A percentile compares a stretch with the other conserved stretches of the same genome.
Evolutionary conservation across 805 yeast species (phyloP).

Genomic region (Candida succiphila): DNA sequence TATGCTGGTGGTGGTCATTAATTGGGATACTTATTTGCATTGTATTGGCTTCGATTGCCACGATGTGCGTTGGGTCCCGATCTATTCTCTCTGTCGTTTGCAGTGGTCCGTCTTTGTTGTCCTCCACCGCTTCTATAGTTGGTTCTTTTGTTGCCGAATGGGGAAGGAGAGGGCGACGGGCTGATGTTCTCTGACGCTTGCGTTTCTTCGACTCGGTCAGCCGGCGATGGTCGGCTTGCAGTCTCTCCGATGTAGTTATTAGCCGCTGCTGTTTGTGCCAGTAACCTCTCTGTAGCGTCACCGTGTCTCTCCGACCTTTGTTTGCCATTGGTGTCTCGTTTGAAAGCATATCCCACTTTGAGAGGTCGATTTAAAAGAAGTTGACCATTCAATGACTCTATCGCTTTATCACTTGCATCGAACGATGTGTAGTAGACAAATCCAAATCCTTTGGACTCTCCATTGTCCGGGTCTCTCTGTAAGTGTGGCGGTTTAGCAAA

Average conservation of each 20-base stretch:
- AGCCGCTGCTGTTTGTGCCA: slow-evolving; percentile 34
- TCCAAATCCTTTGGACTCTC: slow-evolving; percentile 53
- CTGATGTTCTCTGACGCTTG: too few species aligned
- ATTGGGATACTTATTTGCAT: too few species aligned
- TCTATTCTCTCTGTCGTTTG: too few species aligned
- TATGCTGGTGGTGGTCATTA: too few species aligned
- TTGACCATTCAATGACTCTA: slow-evolving; percentile 58
- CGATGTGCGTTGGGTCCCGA: too few species aligned
- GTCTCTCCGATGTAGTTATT: slow-evolving; percentile 9
- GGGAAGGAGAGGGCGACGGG: too few species aligned
- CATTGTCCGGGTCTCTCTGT: slow-evolving; percentile 33
- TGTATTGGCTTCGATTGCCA: too few species aligned
- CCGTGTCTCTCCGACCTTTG: slow-evolving; percentile 77
- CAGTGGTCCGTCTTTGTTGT: too few species aligned
- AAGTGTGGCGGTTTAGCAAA: slow-evolving; percentile 41
- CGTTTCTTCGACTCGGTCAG: too few species aligned
- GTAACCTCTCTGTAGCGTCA: slow-evolving; percentile 61
- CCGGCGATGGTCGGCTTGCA: too few species aligned
- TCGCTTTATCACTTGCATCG: slow-evolving; percentile 61
- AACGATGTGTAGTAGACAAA: slow-evolving; percentile 57
- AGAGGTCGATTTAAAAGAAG: slow-evolving; percentile 59
- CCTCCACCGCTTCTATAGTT: too few species aligned
- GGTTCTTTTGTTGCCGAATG: too few species aligned
- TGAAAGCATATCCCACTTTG: slow-evolving; percentile 60
- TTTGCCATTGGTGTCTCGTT: slow-evolving; percentile 39